phyloP scores from a whole-genome alignment of 441 rosid genomes.

The Dalechampia spathulata region DNA sequence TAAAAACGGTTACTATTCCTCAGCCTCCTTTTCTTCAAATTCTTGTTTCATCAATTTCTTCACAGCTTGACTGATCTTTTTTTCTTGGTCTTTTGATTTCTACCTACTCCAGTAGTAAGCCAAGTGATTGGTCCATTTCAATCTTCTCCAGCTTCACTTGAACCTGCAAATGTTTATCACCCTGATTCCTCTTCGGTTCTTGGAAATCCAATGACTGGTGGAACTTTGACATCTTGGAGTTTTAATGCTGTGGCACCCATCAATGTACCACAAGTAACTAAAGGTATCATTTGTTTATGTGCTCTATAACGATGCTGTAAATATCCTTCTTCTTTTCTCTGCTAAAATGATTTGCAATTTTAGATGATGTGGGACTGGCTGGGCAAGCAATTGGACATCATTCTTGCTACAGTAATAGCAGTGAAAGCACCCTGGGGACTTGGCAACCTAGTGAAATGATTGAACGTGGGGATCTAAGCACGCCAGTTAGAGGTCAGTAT shows the following conservation, averaged over 20 bases:
- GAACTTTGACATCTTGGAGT: conserved; percentile 44
- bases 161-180: conserved; percentile 31
- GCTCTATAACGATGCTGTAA: neutral
- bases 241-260: conserved; percentile 27
- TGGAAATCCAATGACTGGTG: conserved; percentile 28
- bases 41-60: too few species aligned
- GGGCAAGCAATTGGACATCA: conserved; percentile 25
- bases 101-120: conserved; percentile 27
- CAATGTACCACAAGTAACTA: conserved; percentile 28
- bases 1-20: too few species aligned
- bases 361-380: conserved; percentile 38
- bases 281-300: conserved; percentile 32
- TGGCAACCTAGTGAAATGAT: conserved; percentile 33
- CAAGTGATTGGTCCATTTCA: conserved; percentile 39
- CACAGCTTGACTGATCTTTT: too few species aligned
- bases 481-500: conserved; percentile 50
- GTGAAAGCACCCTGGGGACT: conserved; percentile 45
- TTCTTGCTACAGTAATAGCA: conserved; percentile 38
- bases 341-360: conserved; percentile 5
- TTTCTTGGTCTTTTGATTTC: too few species aligned
- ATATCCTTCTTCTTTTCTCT: neutral
- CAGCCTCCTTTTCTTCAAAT: too few species aligned
- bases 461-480: conserved; percentile 35
- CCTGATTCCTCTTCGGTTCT: conserved; percentile 41
- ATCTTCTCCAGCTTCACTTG: conserved; percentile 44